Evolutionary conservation across 139 green algal species (phyloP), one percentile per base, ranked within the genome.

Genomic region (Micractinium conductrix): DNA sequence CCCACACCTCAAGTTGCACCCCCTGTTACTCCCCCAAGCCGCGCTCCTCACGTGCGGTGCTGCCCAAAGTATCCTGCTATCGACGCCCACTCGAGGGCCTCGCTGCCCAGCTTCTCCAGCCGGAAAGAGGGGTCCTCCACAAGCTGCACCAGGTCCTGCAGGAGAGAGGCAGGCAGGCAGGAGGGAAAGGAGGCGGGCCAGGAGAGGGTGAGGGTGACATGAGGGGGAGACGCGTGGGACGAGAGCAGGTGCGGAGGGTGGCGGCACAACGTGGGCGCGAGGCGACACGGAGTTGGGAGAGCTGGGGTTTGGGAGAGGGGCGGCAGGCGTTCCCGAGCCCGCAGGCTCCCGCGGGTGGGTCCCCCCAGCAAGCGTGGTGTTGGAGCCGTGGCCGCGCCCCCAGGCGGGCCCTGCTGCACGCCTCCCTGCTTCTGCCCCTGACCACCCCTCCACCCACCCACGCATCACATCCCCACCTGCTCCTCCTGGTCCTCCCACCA

Each of bases 401-500:
- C 53, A 62, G 26, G 26, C 10, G 8, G 19, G 19, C 53, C 8
- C 6, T 21, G 10, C 53, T 62, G 53, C 53, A 16, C 53, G 19
- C 53, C 24, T 21, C 53, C 53, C 5, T 62, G 24, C 53, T n/a
- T 21, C 67, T 35, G 30, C 26, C 33, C 33, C 7, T 21, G 2
- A 22, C 53, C 8, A 24, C 53, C 26, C 53, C 5, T 22, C 53
- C 53, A 21, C 53, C 8, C 6, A 9, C 67, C 33, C 67, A 42
- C 17, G 14, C 35, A 14, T 4, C 26, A 45, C 62, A 12, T 38
- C 35, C 80, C 16, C 67, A 79, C 80, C 81, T 86, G 74, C 55
- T 90, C 86, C 53, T 90, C 80, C 50, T 82, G 37, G n/a, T 87
- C 86, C 60, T 90, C 81, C 86, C 86, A 90, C 86, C 86, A 90